Evolutionary conservation across 2,329 filamentous ascomycete species (phyloP).

Genomic region (Juglanconis sp.): DNA sequence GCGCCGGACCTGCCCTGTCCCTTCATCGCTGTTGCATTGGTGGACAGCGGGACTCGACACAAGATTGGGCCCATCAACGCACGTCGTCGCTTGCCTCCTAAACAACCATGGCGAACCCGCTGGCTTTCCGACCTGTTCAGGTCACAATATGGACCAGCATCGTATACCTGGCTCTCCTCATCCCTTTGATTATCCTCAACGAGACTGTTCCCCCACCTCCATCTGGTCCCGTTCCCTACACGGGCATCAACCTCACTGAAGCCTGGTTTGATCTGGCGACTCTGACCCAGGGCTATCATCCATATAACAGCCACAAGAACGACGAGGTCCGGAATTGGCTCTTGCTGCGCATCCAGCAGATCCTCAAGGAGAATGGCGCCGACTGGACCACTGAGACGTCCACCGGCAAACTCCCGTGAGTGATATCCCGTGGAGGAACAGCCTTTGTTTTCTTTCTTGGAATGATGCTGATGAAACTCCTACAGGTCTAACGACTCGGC

Average conservation of each 20-base stretch:
- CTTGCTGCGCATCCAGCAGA: conserved; percentile 65
- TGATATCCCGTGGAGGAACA: neutral
- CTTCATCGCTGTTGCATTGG: neutral
- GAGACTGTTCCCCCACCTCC: conserved; percentile 71
- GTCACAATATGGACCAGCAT: conserved; percentile 77
- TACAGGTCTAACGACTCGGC: conserved; percentile 5
- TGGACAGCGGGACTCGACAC: neutral
- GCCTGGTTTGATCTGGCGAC: conserved; percentile 81
- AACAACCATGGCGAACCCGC: conserved; percentile 42
- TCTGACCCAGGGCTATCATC: conserved; percentile 75
- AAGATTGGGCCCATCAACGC: neutral
- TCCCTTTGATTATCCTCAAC: conserved; percentile 70
- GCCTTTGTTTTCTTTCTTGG: neutral
- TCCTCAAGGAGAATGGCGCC: conserved; percentile 61
- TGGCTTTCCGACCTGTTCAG: conserved; percentile 76
- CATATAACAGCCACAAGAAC: conserved; percentile 83
- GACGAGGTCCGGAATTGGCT: conserved; percentile 77
- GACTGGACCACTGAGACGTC: conserved; percentile 40
- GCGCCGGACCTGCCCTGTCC: neutral
- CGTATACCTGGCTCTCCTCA: conserved; percentile 74
- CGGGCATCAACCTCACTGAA: conserved; percentile 75
- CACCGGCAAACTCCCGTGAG: conserved; percentile 24
- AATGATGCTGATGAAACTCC: neutral
- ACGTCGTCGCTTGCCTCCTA: neutral
- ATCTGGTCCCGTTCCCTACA: conserved; percentile 40